Base-by-base conservation (phyloP, 2,329 filamentous ascomycete genomes). In the Aureobasidium zeae region DNA sequence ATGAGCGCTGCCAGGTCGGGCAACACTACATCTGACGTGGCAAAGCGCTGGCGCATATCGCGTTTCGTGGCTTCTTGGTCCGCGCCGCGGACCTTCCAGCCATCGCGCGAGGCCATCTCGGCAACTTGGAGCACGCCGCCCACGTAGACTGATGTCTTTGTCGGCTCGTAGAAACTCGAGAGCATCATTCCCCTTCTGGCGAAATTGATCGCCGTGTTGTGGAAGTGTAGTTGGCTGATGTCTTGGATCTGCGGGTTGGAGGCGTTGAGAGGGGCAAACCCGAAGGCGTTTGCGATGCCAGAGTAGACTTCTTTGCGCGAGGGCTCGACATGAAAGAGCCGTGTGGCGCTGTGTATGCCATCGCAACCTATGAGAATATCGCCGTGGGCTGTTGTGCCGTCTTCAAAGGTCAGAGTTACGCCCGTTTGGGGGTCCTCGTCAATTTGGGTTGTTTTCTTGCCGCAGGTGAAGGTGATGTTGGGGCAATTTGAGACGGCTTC, bases 231-330 rank as follows among this genome's bases (percentile, higher is more conserved):
- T 4, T 39, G 39, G 13, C 21, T 35, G 1, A 30, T 39, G 8
- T 48, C 30, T 5, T 30, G 24, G 4, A 44, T 34, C 11, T 34
- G 16, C 13, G 33, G 34, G 12, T 45, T 37, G 15, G 30, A 19
- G 35, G 51, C 55, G 17, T 59, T 54, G 10, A 65, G 57, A n/a
- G 58, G 56, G 2, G 66, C 59, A 46, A 68, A 69, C 20, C 65
- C 65, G 44, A 68, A 69, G 3, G 64, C 65, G 45, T 68, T 68
- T 48, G 63, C 65, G n/a, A 67, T 63, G 10, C 65, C 66, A 0
- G 62, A 63, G 53, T 69, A 69, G 16, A 59, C 55, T 20, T 57
- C 58, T 47, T 60, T 67, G 19, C 65, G 62, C 25, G 59, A 57
- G 7, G 65, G 65, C 50, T 69, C 66, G 43, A 68, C 64, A 49